Base-by-base conservation (phyloP, 1,284 basidiomycete genomes). In the Cystobasidium sp. region DNA sequence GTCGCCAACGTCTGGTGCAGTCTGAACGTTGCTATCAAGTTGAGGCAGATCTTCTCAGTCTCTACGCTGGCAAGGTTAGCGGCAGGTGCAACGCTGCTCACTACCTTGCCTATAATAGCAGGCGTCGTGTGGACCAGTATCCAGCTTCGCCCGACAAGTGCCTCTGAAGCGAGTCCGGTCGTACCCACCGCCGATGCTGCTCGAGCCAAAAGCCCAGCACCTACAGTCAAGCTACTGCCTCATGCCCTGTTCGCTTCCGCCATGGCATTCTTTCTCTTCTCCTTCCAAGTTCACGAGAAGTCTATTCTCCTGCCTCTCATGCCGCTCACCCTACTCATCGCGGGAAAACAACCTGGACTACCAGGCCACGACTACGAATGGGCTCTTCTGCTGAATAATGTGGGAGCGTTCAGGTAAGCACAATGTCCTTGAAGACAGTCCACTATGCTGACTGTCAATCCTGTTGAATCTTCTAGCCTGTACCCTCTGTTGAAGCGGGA, bases 231-330 rank as follows among this genome's bases (percentile, higher is more conserved):
- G 63, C 78, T 84, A 41, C 75, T 84, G n/a, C 81, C 80, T 5
- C 75, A 80, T 44, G 73, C 79, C 6, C 77, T 83, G 41, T 71
- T 78, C 73, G 66, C 55, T 20, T 79, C 77, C 37, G 76, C 78
- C 3, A 80, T 95, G 84, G 90, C 93, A 4, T 96, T 97, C 85
- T 97, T 94, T 84, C 84, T 98, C 31, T 95, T 97, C 83, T 94
- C 93, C 7, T 96, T 97, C 82, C 94, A 97, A 81, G 94, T 94
- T 39, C 94, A 96, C 82, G 94, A 97, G 82, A 97, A 97, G 85
- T 91, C 91, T 1, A 91, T 97, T 61, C 81, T 97, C n/a, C 81
- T 97, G 0, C 93, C 94, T 1, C 85, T 97, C 22, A 83, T 97
- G 76, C 94, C 94, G 0, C 84, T 95, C 37, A 92, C 89, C 0